These are phyloP conservation scores for Dryas alaskensis DNA, from an alignment of 306 rosid genomes.

Conservation along the genomic window DNA sequence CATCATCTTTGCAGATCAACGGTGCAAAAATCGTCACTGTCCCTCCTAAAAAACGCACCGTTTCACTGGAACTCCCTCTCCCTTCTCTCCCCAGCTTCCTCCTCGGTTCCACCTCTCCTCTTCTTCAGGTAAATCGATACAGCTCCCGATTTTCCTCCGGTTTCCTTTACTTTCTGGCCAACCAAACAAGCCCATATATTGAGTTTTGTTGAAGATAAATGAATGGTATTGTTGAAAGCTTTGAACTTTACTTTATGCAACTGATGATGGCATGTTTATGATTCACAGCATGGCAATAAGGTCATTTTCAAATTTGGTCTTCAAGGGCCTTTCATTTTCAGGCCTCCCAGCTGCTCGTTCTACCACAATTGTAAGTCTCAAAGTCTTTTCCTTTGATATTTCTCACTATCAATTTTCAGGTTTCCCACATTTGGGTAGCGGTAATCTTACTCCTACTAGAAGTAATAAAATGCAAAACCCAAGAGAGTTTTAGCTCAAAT, in stretches of 20 bases:
- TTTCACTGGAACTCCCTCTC: neutral
- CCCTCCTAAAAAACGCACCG: neutral
- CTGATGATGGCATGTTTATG: neutral
- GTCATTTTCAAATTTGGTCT: slow-evolving; percentile 37
- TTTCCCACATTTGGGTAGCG: neutral
- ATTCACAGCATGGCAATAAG: slow-evolving; percentile 31
- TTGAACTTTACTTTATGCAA: neutral
- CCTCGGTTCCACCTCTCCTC: neutral
- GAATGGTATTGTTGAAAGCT: neutral
- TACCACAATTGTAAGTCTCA: slow-evolving; percentile 30
- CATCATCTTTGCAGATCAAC: neutral
- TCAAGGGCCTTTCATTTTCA: slow-evolving; percentile 33
- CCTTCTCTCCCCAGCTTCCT: neutral
- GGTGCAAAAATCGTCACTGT: neutral
- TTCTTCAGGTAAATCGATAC: neutral
- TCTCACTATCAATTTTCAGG: neutral
- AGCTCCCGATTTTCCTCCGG: neutral
- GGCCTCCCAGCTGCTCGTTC: slow-evolving; percentile 32
- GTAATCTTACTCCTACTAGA: neutral
- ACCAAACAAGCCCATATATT: neutral
- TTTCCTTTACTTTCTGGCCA: neutral
- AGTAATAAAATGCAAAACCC: neutral
- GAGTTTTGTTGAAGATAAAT: neutral
- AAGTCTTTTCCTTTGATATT: neutral
- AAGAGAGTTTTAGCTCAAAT: neutral